Evolutionary conservation across 1,284 basidiomycete genomes (phyloP), one percentile per base, ranked within the genome.

Genomic region (Xerocomus minutiporus): DNA sequence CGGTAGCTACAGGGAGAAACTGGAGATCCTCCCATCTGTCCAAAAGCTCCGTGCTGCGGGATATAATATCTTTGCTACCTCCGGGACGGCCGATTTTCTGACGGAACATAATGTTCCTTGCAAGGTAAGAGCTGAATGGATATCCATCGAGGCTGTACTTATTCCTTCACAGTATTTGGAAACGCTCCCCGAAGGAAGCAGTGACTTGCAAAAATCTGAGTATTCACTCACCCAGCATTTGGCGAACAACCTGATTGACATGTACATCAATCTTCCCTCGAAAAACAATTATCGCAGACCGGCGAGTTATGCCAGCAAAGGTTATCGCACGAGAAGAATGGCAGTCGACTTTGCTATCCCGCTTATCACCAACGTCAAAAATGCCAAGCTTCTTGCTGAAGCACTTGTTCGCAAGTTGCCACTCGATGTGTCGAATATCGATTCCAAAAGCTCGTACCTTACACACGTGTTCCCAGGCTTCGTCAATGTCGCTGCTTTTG

Each of bases 331-430:
- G 31, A 91, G 97, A 69, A 90, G 96, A 59, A 95, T 98, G 91
- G 96, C 97, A n/a, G 96, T 99, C 59, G 96, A 99, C 73, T 97
- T 96, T 66, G 95, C 94, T 32, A 88, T 99, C 36, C 96, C 97
- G 0, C 79, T 99, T 50, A 94, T 99, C 70, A 99, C 96, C 54
- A 99, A 99, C 70, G 91, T 99, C 75, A 99, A 99, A 79, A 95
- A 94, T 68, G 97, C 97, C 58, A 99, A 99, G 74, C 81, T 99
- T 65, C 83, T 99, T 47, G 90, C 93, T 38, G 95, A 99, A 72
- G 97, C 96, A 2, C 82, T 99, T 54, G 89, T 97, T 55, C 85
- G 93, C 61, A 91, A 84, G 71, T 69, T 88, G 25, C 88, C 94
- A 15, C 81, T 99, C 48, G 88, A 96, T 52, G 91, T 99, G 39